A percentile compares a stretch with the other conserved stretches of the same genome.
These are phyloP conservation scores for Baeospora myosura DNA, from an alignment of 1,284 basidiomycete genomes.

Conservation along the genomic window DNA sequence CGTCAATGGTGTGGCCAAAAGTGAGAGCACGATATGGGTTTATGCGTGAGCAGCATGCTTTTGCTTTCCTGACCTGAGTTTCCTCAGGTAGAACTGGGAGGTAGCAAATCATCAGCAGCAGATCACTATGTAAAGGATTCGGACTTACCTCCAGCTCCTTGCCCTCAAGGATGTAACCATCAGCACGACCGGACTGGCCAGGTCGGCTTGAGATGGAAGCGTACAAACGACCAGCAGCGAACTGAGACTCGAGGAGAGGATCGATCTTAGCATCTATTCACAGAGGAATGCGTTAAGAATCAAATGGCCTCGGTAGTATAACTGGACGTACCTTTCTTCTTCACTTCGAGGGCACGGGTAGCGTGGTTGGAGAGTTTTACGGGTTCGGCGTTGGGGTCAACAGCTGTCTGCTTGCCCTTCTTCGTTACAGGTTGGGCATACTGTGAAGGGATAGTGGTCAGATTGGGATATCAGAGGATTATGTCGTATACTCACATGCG, in stretches of 20 bases:
- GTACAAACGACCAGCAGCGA: constrained; percentile 84
- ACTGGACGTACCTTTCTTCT: constrained; percentile 68
- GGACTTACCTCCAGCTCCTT: constrained; percentile 84
- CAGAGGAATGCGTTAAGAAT: constrained; percentile 4
- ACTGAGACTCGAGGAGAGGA: constrained; percentile 77
- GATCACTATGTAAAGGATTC: constrained; percentile 8
- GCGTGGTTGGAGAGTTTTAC: constrained; percentile 86
- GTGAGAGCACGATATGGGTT: too few species aligned
- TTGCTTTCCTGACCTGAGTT: constrained; percentile 87
- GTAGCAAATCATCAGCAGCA: constrained; percentile 6
- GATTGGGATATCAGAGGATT: constrained; percentile 4
- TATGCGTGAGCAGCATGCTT: constrained; percentile 70
- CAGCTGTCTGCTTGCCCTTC: constrained; percentile 62
- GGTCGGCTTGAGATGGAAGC: constrained; percentile 88
- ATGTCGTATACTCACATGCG: constrained; percentile 62
- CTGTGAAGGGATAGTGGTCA: constrained; percentile 30
- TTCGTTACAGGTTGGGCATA: constrained; percentile 89
- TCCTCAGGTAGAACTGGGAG: constrained; percentile 86
- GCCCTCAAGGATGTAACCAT: constrained; percentile 94
- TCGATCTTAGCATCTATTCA: constrained; percentile 81
- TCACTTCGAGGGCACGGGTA: constrained; percentile 78
- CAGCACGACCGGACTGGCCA: constrained; percentile 88
- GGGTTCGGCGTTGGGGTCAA: constrained; percentile 44
- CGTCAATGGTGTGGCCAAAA: too few species aligned
- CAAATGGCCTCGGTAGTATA: constrained; percentile 5